A percentile compares a stretch with the other conserved stretches of the same genome.
phyloP scores from a whole-genome alignment of 2,329 filamentous ascomycete species.

The Colletotrichum sp. region DNA sequence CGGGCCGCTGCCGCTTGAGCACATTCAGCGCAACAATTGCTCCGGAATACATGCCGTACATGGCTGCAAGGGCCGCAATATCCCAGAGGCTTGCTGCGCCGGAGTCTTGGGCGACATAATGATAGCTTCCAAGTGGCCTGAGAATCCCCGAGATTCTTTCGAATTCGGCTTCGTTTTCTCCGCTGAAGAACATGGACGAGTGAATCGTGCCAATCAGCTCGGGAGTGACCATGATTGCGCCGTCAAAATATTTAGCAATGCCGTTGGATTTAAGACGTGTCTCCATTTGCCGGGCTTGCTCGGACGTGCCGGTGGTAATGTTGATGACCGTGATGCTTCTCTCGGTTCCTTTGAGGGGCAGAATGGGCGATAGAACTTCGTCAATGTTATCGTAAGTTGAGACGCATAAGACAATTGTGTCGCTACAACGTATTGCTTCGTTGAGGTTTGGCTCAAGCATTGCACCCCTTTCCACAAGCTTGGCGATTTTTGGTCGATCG shows the following conservation, averaged over 20 bases:
- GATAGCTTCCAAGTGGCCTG: constrained; percentile 21
- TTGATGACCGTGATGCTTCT: constrained; percentile 26
- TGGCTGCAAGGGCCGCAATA: constrained; percentile 27
- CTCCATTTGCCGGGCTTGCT: constrained; percentile 24
- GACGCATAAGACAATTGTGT: constrained; percentile 28
- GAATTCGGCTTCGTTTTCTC: constrained; percentile 22
- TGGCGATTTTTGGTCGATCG: not conserved
- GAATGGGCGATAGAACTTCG: not conserved
- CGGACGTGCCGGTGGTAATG: constrained; percentile 31
- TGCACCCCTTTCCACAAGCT: not conserved
- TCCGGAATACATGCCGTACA: constrained; percentile 33
- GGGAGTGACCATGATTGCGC: constrained; percentile 33
- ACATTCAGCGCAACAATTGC: constrained; percentile 27
- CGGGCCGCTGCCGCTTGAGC: constrained; percentile 22
- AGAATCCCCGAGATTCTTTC: constrained; percentile 3
- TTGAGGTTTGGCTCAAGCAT: constrained; percentile 14
- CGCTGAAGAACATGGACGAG: constrained; percentile 26
- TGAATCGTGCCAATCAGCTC: constrained; percentile 28
- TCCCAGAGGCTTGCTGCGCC: constrained; percentile 28
- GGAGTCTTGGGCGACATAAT: constrained; percentile 23
- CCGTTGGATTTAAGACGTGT: constrained; percentile 16
- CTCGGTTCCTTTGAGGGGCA: not conserved
- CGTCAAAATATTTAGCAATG: constrained; percentile 28
- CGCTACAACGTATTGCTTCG: constrained; percentile 19
- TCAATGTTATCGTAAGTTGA: constrained; percentile 28